Base-by-base conservation (phyloP, 257 asterid species). In the Scutellaria baicalensis region DNA sequence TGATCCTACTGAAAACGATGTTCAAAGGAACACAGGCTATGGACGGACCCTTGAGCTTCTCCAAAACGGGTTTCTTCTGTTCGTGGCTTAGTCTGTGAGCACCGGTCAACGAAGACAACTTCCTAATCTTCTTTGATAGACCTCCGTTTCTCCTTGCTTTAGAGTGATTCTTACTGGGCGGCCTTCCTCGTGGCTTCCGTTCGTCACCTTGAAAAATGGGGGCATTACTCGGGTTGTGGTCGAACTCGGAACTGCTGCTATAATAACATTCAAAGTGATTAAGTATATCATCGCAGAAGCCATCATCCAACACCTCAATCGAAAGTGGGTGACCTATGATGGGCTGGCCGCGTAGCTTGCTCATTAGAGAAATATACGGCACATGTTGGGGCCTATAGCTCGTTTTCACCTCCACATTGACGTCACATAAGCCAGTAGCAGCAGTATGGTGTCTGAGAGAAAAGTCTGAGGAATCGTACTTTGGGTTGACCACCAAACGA, bases 261-360 rank as follows among this genome's bases (percentile, higher is more conserved):
- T 81, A 27, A 27, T 27, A 72, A 68, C 84, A 83, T 36, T 75
- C 82, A 0, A 80, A 71, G 20, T 70, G 54, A 70, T 79, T 20
- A 56, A 84, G 18, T 16, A 86, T 69, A 59, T 66, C 64, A 45
- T 85, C 84, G 43, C 88, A 78, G 40, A 44, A 78, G 6, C 88
- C 93, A 61, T 88, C 84, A 0, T 86, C 91, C 72, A 91, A 62
- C 18, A 75, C 84, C 74, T 91, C 93, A 16, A 89, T 75, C 0
- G 84, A 45, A 66, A 94, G 75, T 2, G 96, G 99, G 74, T 94
- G 91, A 31, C 99, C 99, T 3, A 80, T 69, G 62, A 94, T 82
- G 13, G 97, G 95, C 75, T 56, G 85, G 48, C 91, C 85, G 35
- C 57, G 78, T 11, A 80, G 51, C 80, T 86, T 91, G 95, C 96